Conservation (phyloP, 2,329 filamentous ascomycete species). For the Fusarium miscanthi region DNA sequence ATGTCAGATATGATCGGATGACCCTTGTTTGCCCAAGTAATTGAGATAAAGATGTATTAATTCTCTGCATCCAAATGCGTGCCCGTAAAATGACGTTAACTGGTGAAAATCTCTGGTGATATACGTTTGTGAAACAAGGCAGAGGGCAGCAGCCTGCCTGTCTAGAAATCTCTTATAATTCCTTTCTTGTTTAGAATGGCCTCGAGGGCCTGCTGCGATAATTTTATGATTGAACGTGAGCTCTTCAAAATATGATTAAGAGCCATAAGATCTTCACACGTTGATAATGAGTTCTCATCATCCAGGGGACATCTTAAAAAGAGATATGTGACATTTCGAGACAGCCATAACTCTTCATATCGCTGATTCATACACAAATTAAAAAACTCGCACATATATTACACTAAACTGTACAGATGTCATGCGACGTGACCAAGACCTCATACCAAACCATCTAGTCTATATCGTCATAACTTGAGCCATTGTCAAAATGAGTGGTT, state of each 20-base stretch:
- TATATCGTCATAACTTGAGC: not conserved
- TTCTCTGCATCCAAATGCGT: not conserved
- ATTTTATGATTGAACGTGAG: not conserved
- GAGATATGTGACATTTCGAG: not conserved
- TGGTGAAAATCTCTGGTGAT: not conserved
- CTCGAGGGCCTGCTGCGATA: not conserved
- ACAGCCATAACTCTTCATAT: not conserved
- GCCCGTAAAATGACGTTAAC: not conserved
- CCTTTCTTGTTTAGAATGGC: not conserved
- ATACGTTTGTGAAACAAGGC: not conserved
- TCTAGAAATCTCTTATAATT: not conserved
- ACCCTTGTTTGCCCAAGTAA: constrained; percentile 36
- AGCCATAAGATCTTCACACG: not conserved
- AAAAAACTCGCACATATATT: not conserved
- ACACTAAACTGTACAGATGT: not conserved
- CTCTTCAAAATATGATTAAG: not conserved
- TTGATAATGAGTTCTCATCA: not conserved
- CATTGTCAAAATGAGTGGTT: not conserved
- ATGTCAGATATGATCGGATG: constrained; percentile 42
- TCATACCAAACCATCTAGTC: not conserved
- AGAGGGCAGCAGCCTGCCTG: not conserved
- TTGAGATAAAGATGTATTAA: constrained; percentile 19
- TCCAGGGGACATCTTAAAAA: not conserved
- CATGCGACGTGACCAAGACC: not conserved
- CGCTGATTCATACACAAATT: not conserved